Percentiles rank a stretch among this genome's conserved stretches.
phyloP scores from a whole-genome alignment of 208 protist species.

The Leishmania turanica region DNA sequence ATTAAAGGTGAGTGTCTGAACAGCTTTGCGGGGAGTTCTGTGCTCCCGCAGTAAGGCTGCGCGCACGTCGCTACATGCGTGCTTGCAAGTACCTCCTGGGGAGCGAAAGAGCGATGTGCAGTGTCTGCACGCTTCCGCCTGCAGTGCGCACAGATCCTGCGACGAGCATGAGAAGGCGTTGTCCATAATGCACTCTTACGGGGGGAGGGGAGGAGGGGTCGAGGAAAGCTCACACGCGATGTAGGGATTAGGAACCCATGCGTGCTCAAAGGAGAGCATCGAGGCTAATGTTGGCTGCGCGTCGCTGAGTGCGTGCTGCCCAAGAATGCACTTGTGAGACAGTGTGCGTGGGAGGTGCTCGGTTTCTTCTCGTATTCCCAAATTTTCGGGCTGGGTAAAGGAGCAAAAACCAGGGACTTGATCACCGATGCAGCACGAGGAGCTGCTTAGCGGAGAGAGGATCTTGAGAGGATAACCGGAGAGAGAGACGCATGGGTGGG shows the following conservation, averaged over 20 bases:
- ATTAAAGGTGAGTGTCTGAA: constrained; percentile 4
- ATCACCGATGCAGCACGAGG: neutral
- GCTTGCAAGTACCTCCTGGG: neutral
- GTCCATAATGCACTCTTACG: neutral
- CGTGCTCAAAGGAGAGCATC: too few species aligned
- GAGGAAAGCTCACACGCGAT: neutral
- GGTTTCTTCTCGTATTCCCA: neutral
- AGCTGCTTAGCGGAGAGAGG: neutral
- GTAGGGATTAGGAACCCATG: neutral
- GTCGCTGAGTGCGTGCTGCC: neutral
- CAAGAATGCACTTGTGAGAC: neutral
- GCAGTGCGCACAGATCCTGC: neutral
- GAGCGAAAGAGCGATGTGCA: neutral
- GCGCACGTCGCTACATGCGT: neutral
- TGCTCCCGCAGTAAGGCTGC: neutral
- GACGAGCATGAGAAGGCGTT: neutral
- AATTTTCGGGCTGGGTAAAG: neutral
- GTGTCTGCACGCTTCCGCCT: neutral
- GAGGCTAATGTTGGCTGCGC: neutral
- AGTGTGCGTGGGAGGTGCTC: neutral
- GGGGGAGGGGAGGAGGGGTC: too few species aligned
- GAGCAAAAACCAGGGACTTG: neutral
- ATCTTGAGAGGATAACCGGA: neutral
- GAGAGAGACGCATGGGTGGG: neutral
- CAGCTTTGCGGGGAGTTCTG: neutral